Evolutionary conservation across 352 stramenopile species (phyloP).

Genomic region (Phytophthora cajani): DNA sequence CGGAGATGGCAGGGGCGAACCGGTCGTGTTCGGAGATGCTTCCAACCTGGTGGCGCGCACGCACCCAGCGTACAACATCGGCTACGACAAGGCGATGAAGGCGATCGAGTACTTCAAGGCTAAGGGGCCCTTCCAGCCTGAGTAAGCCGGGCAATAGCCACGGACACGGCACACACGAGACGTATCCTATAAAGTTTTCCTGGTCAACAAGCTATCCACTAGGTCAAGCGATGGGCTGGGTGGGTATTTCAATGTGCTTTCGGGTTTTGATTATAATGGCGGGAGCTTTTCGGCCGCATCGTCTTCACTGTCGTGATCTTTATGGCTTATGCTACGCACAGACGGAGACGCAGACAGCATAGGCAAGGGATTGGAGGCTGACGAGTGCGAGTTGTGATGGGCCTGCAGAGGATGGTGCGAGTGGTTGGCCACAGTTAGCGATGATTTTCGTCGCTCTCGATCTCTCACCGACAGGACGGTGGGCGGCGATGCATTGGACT

Average conservation of each 20-base stretch:
- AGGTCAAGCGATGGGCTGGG: slow-evolving; percentile 14
- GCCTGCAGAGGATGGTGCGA: slow-evolving; percentile 10
- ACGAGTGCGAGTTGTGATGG: slow-evolving; percentile 28
- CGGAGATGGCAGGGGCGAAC: slow-evolving; percentile 45
- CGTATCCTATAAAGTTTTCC: slow-evolving; percentile 5
- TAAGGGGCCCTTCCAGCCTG: slow-evolving; percentile 61
- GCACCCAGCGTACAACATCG: slow-evolving; percentile 94
- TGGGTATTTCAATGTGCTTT: slow-evolving; percentile 17
- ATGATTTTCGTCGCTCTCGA: slow-evolving; percentile 45
- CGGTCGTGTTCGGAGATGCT: slow-evolving; percentile 59
- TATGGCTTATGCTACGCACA: slow-evolving; percentile 35
- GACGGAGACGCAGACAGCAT: slow-evolving; percentile 54
- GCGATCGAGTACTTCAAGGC: slow-evolving; percentile 74
- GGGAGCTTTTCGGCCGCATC: slow-evolving; percentile 55
- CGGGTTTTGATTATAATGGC: slow-evolving; percentile 39
- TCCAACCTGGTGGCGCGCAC: slow-evolving; percentile 84
- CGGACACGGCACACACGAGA: slow-evolving; percentile 1
- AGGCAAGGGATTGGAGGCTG: slow-evolving; percentile 43
- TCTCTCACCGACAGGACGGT: slow-evolving; percentile 24
- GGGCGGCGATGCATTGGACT: slow-evolving; percentile 25
- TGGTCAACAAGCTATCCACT: slow-evolving; percentile 8
- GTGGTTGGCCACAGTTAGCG: slow-evolving; percentile 19
- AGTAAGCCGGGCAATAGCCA: slow-evolving; percentile 14
- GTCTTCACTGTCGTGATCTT: slow-evolving; percentile 32
- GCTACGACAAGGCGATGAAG: slow-evolving; percentile 79